A percentile compares a stretch with the other conserved stretches of the same genome.
Conservation (phyloP, 2,329 filamentous ascomycete genomes). For the Gaeumannomyces sp. region DNA sequence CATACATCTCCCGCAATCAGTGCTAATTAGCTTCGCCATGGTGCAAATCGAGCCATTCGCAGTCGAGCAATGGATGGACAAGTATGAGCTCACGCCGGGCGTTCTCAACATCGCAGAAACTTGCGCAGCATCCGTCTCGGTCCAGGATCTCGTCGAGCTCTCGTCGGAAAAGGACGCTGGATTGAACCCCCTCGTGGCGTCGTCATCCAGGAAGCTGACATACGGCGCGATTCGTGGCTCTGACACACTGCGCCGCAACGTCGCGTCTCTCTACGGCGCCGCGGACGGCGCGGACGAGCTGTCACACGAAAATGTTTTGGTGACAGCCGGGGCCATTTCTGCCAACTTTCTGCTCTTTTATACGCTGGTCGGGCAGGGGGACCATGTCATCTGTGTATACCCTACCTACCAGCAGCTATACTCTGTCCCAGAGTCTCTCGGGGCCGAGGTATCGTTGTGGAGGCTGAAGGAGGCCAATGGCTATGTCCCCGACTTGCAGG, state of each 20-base stretch:
- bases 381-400: constrained; percentile 82
- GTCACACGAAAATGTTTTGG: constrained; percentile 63
- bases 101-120: constrained; percentile 73
- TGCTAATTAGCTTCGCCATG: constrained; percentile 20
- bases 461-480: constrained; percentile 56
- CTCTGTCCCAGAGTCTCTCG: constrained; percentile 64
- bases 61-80: constrained; percentile 68
- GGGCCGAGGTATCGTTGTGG: constrained; percentile 75
- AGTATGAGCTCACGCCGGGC: constrained; percentile 48
- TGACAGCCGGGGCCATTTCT: constrained; percentile 73
- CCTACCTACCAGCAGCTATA: constrained; percentile 86
- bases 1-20: too few species aligned
- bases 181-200: constrained; percentile 36
- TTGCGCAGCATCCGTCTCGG: constrained; percentile 67
- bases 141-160: constrained; percentile 58
- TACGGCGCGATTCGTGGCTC: constrained; percentile 69
- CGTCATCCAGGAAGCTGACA: constrained; percentile 53
- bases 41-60: constrained; percentile 54
- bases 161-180: constrained; percentile 44
- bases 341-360: constrained; percentile 83
- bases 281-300: constrained; percentile 1
- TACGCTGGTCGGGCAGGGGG: constrained; percentile 61
- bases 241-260: constrained; percentile 52
- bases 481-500: constrained; percentile 61
- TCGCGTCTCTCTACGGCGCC: constrained; percentile 50